Evolutionary conservation across 768 basidiomycete genomes (phyloP), one percentile per base, ranked within the genome.

Genomic region (Lentinula detonsa): DNA sequence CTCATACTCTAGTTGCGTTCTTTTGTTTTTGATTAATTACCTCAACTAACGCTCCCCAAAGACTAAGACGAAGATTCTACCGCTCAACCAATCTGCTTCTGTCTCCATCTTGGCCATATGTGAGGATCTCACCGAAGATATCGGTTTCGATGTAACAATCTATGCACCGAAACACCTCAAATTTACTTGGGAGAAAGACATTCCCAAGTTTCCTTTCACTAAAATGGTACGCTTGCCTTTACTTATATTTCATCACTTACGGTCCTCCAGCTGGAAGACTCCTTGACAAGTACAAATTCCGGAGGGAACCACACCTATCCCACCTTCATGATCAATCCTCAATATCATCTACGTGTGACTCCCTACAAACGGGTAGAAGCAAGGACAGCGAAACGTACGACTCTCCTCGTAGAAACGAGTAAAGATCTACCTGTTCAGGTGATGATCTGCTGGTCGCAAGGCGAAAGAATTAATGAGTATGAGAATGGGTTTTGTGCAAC

Each of bases 251-350:
- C 9, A n/a, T 43, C 52, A 31, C 11, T 50, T 3, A 40, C 59
- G 6, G 2, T 50, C 40, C 43, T 55, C 31, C 64, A 93, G 91
- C 67, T 88, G 5, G 75, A 82, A 0, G 89, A 85, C 7, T 67
- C 75, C 0, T 78, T 96, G 63, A 87, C 86, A 0, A 80, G 73
- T 39, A 86, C 85, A 65, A 92, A 85, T 33, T 83, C 91, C 0
- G 96, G 96, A 0, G 96, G 96, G 1, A 95, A 95, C 68, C 83
- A 86, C 60, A 83, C 84, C 4, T 78, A 85, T 64, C 85, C 91
- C 0, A 87, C 89, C 0, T 97, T 90, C 72, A 90, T 96, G 86
- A 72, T 83, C 53, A 98, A 98, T 68, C 95, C 95, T 0, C 93
- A 97, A 68, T 98, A 92, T 72, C 80, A 81, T 59, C 75, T 98